These are phyloP conservation scores for Linderniella brevidens DNA, from an alignment of 257 asterid species.

Conservation along the genomic window DNA sequence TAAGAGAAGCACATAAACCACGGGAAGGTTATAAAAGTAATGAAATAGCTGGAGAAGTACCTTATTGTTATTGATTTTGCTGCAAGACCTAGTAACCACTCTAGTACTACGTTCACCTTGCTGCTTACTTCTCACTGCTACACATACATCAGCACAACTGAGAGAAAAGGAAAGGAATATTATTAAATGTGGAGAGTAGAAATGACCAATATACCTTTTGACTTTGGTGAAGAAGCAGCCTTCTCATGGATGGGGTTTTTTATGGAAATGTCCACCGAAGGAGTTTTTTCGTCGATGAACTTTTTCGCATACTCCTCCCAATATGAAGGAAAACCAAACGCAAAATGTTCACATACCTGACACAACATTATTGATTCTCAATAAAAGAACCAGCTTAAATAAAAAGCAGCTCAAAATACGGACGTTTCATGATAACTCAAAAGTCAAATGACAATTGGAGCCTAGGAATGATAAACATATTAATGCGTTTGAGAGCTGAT, in stretches of 20 bases:
- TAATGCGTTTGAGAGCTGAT: not conserved
- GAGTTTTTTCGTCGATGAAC: slow-evolving; percentile 18
- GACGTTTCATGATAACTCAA: slow-evolving; percentile 1
- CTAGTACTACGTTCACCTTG: slow-evolving; percentile 9
- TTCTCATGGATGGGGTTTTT: slow-evolving; percentile 5
- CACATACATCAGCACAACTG: slow-evolving; percentile 1
- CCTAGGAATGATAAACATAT: too few relatives aligned
- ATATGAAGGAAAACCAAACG: slow-evolving; percentile 53
- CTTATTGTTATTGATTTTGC: slow-evolving; percentile 3
- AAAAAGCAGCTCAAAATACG: slow-evolving; percentile 6
- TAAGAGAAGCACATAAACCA: too few relatives aligned
- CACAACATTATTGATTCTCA: slow-evolving; percentile 8
- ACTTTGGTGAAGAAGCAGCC: not conserved
- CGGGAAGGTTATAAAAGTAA: too few relatives aligned
- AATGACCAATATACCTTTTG: slow-evolving; percentile 16
- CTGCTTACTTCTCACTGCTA: slow-evolving; percentile 11
- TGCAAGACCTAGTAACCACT: slow-evolving; percentile 11
- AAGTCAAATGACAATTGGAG: too few relatives aligned
- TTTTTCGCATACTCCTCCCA: slow-evolving; percentile 47
- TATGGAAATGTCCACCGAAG: slow-evolving; percentile 10
- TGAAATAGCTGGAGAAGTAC: not conserved
- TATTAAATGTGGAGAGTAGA: slow-evolving; percentile 7
- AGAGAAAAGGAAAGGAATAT: slow-evolving; percentile 6
- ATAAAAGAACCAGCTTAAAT: slow-evolving; percentile 9
- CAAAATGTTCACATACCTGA: slow-evolving; percentile 50